Conservation (phyloP, 2,329 filamentous ascomycete species). For the Dryadomyces quercus-mongolicae region DNA sequence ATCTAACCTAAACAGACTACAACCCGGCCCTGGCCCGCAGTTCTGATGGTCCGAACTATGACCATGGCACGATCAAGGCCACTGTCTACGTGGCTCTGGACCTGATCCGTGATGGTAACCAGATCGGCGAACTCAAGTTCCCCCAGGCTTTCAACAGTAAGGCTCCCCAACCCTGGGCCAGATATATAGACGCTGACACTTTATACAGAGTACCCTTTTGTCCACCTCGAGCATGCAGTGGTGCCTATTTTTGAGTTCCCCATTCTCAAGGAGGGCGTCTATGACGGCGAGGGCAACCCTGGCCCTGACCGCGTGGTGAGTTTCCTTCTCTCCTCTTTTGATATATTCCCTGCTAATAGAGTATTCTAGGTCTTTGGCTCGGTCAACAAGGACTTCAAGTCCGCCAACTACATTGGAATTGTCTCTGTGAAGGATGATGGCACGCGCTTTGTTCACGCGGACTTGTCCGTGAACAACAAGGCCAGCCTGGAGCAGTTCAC, state of each 20-base stretch:
- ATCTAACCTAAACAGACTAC: conserved; percentile 4
- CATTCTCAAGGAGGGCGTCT: conserved; percentile 5
- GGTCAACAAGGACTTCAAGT: conserved; percentile 8
- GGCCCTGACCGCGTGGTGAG: conserved; percentile 8
- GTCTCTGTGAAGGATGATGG: background rate
- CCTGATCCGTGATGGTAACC: conserved; percentile 7
- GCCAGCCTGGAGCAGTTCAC: background rate
- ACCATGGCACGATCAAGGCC: conserved; percentile 5
- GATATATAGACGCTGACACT: background rate
- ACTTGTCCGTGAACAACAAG: conserved; percentile 7
- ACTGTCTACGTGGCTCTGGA: conserved; percentile 5
- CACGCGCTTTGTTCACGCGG: background rate
- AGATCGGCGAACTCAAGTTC: conserved; percentile 7
- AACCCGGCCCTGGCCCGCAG: conserved; percentile 5
- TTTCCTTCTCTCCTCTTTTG: too few relatives aligned
- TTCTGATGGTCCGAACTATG: conserved; percentile 5
- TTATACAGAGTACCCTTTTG: conserved; percentile 2
- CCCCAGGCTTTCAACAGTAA: conserved; percentile 8
- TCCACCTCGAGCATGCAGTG: conserved; percentile 2
- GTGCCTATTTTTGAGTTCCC: conserved; percentile 11
- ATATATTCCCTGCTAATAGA: background rate
- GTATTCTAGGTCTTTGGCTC: conserved; percentile 9
- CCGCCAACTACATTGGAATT: conserved; percentile 9
- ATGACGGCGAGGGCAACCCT: conserved; percentile 4
- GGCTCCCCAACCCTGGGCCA: background rate